These are phyloP conservation scores for Artomyces pyxidatus DNA, from an alignment of 768 basidiomycete species.

Conservation along the genomic window DNA sequence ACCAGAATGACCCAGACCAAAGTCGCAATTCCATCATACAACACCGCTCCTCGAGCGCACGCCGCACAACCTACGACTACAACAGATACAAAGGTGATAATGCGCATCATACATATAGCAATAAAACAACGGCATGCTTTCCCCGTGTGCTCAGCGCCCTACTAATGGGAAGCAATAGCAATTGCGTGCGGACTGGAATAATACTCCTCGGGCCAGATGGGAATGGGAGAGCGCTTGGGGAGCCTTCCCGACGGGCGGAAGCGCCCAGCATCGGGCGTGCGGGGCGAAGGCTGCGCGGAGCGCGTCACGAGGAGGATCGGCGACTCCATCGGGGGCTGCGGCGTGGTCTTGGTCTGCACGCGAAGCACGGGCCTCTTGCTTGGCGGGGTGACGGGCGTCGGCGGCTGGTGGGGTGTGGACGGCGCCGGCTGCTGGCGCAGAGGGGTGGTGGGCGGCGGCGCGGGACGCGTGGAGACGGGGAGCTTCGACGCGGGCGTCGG, in stretches of 20 bases:
- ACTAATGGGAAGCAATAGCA: no score
- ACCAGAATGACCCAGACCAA: background rate
- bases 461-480: background rate
- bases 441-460: slow-evolving; percentile 17
- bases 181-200: slow-evolving; percentile 10
- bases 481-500: background rate
- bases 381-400: background rate
- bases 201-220: slow-evolving; percentile 4
- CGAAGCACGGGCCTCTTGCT: slow-evolving; percentile 7
- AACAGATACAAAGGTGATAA: background rate
- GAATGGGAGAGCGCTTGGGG: slow-evolving; percentile 8
- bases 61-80: background rate
- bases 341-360: slow-evolving; percentile 7
- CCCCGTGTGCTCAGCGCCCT: no score
- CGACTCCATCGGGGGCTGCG: slow-evolving; percentile 1
- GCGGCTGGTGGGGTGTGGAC: slow-evolving; percentile 16
- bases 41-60: background rate
- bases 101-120: background rate
- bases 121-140: background rate
- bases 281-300: background rate
- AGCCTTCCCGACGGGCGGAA: slow-evolving; percentile 7
- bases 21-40: background rate
- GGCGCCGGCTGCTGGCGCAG: slow-evolving; percentile 19
- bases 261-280: background rate
- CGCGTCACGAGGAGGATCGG: background rate